Conservation (phyloP, 441 rosid genomes). For the Brassica balearica region DNA sequence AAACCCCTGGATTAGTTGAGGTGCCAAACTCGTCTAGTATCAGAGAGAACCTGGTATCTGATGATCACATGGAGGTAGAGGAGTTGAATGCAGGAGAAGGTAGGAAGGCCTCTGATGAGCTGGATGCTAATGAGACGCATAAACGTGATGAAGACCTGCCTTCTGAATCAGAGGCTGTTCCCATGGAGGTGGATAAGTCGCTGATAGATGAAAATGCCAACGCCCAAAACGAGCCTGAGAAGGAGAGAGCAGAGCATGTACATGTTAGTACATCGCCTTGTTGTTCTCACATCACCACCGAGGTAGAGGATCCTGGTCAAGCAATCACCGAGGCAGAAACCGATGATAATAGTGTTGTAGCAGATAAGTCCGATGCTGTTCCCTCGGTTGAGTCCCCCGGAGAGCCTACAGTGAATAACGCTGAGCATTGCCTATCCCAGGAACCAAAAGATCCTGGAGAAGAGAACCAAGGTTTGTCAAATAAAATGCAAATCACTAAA, state of each 20-base stretch:
- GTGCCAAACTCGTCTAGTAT: conserved; percentile 70
- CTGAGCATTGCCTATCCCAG: conserved; percentile 50
- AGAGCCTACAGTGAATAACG: conserved; percentile 44
- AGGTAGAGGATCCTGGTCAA: conserved; percentile 50
- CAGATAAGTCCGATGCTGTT: conserved; percentile 45
- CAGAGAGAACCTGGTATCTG: conserved; percentile 66
- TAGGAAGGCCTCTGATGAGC: conserved; percentile 45
- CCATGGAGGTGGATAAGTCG: conserved; percentile 43
- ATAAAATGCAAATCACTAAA: neutral
- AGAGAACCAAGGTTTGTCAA: conserved; percentile 71
- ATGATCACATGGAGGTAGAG: conserved; percentile 75
- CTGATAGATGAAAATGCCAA: conserved; percentile 45
- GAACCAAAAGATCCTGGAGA: conserved; percentile 47
- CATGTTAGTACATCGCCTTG: conserved; percentile 51
- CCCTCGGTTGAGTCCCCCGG: conserved; percentile 44
- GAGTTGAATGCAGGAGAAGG: conserved; percentile 53
- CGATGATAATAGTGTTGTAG: conserved; percentile 33
- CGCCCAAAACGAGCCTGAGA: conserved; percentile 45
- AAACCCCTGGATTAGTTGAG: conserved; percentile 84
- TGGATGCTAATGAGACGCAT: conserved; percentile 43
- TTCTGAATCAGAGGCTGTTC: conserved; percentile 42
- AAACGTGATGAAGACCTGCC: conserved; percentile 44
- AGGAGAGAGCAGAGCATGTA: conserved; percentile 50
- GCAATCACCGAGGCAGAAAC: conserved; percentile 46
- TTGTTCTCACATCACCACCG: conserved; percentile 53